Evolutionary conservation across 257 asterid genomes (phyloP), one percentile per base, ranked within the genome.

Genomic region (Hygrophila difformis): DNA sequence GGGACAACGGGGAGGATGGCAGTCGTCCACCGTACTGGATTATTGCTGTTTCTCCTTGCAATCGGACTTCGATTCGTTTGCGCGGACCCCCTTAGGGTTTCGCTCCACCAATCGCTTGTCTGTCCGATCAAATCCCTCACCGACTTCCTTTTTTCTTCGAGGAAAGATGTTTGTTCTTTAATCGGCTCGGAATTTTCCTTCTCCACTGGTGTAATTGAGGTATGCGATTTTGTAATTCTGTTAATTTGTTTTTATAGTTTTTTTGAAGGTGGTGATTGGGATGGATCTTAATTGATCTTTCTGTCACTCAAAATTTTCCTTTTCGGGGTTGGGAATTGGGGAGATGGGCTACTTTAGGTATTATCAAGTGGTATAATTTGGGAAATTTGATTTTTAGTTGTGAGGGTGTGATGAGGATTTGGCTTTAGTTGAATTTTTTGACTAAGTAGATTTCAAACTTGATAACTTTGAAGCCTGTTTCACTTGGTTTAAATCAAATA

Each of bases 161-260:
- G 31, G 50, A 62, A 51, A 39, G 69, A 61, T 51, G 63, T 62
- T 22, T 87, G 88, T 26, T 64, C 69, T 53, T 39, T 61, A 12
- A 58, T 47, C 47, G 71, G 61, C 62, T 52, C 72, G 63, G 66
- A 51, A 11, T 55, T 72, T 47, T 65, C 67, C 21, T 37, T 55
- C 60, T 15, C 65, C 42, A 49, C 63, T 52, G 82, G 74, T 54
- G 86, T 76, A 20, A 72, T 76, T 72, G 88, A 81, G 97, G 95
- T 87, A 67, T 16, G 4, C 12, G 9, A 29, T 2, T 18, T 21
- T 47, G 6, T 9, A 10, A 8, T 47, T 15, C 16, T 18, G 26
- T 44, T 8, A 15, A 5, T 55, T 20, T 26, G 21, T 47, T 44
- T 12, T 12, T 37, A 12, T 12, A 13, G 15, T 35, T 15, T 14